Evolutionary conservation across 345 rosid species (phyloP), one percentile per base, ranked within the genome.

Genomic region (Toxicodendron radicans): DNA sequence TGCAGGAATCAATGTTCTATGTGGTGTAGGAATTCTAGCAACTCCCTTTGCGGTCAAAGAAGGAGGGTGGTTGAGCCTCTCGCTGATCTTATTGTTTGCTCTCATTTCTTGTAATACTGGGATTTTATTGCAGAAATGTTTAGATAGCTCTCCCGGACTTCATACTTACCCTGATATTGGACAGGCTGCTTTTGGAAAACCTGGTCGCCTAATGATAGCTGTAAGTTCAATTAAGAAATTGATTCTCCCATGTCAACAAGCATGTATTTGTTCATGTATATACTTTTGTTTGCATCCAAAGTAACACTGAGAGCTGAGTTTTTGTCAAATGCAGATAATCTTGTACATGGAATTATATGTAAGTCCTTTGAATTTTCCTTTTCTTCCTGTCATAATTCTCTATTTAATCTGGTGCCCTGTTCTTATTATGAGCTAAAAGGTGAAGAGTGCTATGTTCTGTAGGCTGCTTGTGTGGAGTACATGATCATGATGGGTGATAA

Each of bases 401-500:
- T 54, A 41, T 35, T 59, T 59, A 10, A 14, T n/a, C 12, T 58
- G 21, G 13, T 73, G 5, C 41, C 16, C 43, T 49, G 35, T 13
- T 75, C 48, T 49, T 75, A 53, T n/a, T 59, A 4, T 72, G 66
- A 11, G 71, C 81, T 70, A 49, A 77, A 78, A 32, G 38, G 46
- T 52, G 45, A 16, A 70, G 23, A 27, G 35, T 75, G 30, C 76
- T 79, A 69, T 35, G 54, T 20, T 74, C 54, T 73, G 70, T 76
- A 95, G 97, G 97, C 92, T 71, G 85, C 91, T 57, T 84, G 91
- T 79, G 90, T 95, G 72, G 97, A 92, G 75, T 91, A 82, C 66
- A 51, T 89, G 24, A 95, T 92, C 64, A 87, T 91, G 97, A 92
- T 90, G 92, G 84, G 92, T 16, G 97, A 92, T 77, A 95, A 89